phyloP scores from a whole-genome alignment of 177 flowering plant genomes.

The Vitis hybrid region DNA sequence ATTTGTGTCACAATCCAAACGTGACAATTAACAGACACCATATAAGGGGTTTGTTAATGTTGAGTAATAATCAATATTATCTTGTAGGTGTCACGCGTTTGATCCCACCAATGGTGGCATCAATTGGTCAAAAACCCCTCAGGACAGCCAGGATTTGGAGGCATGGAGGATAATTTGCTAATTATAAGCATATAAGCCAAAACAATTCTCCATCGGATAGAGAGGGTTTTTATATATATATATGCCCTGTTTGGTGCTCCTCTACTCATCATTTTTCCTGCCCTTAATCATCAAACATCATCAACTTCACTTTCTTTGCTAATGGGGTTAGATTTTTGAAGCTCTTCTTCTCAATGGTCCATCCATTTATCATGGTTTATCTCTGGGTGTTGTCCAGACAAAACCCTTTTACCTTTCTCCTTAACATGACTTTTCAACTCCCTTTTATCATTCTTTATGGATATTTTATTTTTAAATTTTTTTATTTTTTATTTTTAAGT shows the following conservation, averaged over 20 bases:
- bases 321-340: slow-evolving; percentile 1
- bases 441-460: background rate
- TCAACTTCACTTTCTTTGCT: slow-evolving; percentile 3
- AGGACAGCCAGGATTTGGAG: no score
- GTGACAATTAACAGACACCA: background rate
- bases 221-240: no score
- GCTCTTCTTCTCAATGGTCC: background rate
- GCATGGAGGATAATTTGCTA: background rate
- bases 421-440: background rate
- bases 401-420: background rate
- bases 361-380: slow-evolving; percentile 10
- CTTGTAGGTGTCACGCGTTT: slow-evolving; percentile 1
- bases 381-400: background rate
- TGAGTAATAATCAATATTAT: slow-evolving; percentile 8
- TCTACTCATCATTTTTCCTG: slow-evolving; percentile 9
- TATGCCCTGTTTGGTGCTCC: slow-evolving; percentile 13
- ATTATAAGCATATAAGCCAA: background rate
- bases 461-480: background rate
- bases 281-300: slow-evolving; percentile 13
- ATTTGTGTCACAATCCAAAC: background rate
- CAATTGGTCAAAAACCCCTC: background rate
- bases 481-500: background rate
- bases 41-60: background rate
- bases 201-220: no score
- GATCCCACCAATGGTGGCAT: background rate